Evolutionary conservation across 202 grass and related monocot genomes (phyloP), one percentile per base, ranked within the genome.

Genomic region (Setaria italica): DNA sequence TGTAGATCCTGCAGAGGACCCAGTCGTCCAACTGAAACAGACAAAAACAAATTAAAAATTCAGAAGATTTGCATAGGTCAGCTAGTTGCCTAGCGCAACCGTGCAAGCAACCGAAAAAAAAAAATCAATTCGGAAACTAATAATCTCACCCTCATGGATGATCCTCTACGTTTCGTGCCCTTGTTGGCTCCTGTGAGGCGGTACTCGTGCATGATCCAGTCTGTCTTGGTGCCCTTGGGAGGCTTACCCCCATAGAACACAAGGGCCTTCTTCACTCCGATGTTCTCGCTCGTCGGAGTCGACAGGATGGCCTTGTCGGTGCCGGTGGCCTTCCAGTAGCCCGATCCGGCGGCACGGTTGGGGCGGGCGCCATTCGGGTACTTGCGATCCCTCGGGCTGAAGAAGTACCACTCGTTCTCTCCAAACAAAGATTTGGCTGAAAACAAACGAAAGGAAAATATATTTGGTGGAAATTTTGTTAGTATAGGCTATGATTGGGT

Each of bases 271-370:
- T 96, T 96, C 13, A 93, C 94, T 0, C 82, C 94, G 48, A 96
- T 72, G 77, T 63, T 78, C 11, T 81, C 76, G 9, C 78, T 90
- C 5, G 81, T 82, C 35, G 83, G 54, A 67, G 89, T 72, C 0
- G 76, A 87, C 0, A 87, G 0, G 45, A 93, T 90, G 29, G 94
- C 84, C 83, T 92, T 99, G 82, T 99, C 97, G 10, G 94, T 99
- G 51, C 97, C 97, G 9, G 97, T 99, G 48, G 97, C 97, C 90
- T 99, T 99, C 97, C 97, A 99, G 85, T 99, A 99, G 2, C 97
- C 97, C 17, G 88, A 87, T 3, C 71, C 83, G 1, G 93, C 90
- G 20, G 93, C 86, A 15, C 90, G 86, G 81, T 95, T 95, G 0
- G 93, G 93, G 1, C 93, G 88, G 7, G 64, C 76, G 2, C 93